These are phyloP conservation scores for Gossypium thurberi DNA, from an alignment of 345 rosid genomes.

Conservation along the genomic window DNA sequence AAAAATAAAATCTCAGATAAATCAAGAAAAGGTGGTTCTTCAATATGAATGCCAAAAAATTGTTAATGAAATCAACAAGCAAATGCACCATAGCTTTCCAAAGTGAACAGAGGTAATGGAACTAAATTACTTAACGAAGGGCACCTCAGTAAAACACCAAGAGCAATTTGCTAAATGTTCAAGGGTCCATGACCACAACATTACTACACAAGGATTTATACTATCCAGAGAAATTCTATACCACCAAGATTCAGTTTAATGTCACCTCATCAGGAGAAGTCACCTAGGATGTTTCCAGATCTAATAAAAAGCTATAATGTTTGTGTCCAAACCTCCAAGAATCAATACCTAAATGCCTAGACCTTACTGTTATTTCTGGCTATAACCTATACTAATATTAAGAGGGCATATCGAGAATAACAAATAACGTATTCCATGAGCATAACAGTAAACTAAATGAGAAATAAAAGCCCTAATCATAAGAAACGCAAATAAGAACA, in stretches of 20 bases:
- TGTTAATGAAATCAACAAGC: not conserved
- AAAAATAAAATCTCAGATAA: not conserved
- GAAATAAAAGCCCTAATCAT: not conserved
- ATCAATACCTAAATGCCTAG: not conserved
- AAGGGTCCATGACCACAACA: not conserved
- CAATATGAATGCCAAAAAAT: not conserved
- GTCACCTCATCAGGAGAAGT: not conserved
- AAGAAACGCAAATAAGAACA: not conserved
- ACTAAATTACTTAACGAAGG: not conserved
- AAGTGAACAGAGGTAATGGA: not conserved
- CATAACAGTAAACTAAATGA: not conserved
- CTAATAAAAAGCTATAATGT: not conserved
- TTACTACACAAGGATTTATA: not conserved
- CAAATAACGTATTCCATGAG: not conserved
- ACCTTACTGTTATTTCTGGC: not conserved
- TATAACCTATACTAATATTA: not conserved
- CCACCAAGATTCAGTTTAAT: not conserved
- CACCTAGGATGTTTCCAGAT: not conserved
- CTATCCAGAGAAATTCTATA: not conserved
- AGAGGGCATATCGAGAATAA: not conserved
- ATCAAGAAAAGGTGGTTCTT: not conserved
- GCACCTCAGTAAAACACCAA: not conserved
- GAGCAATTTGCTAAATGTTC: not conserved
- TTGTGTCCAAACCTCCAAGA: not conserved
- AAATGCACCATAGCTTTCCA: constrained; percentile 2